Evolutionary conservation across 768 basidiomycete species (phyloP).

Genomic region (Mycena vitilis): DNA sequence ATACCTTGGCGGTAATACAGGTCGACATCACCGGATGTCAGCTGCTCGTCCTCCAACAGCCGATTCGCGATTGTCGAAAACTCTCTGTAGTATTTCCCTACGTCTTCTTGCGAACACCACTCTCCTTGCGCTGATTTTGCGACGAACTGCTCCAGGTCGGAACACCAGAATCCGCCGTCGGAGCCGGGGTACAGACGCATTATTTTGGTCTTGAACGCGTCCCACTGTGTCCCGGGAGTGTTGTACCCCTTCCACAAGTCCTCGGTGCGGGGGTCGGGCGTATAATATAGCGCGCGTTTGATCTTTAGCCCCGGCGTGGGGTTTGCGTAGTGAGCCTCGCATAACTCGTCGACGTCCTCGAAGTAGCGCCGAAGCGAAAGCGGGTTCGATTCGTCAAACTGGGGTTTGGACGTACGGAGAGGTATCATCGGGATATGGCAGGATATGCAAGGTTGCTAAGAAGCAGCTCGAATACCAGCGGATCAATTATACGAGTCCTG

Average conservation of each 20-base stretch:
- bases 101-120: neutral
- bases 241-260: slow-evolving; percentile 8
- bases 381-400: slow-evolving; percentile 7
- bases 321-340: neutral
- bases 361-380: slow-evolving; percentile 10
- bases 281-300: slow-evolving; percentile 4
- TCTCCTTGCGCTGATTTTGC: neutral
- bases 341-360: slow-evolving; percentile 15
- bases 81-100: slow-evolving; percentile 7
- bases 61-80: slow-evolving; percentile 9
- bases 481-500: neutral
- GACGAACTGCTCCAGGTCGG: neutral
- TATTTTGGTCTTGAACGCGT: neutral
- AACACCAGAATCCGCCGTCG: neutral
- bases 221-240: slow-evolving; percentile 2
- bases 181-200: slow-evolving; percentile 4
- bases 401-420: slow-evolving; percentile 11
- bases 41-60: neutral
- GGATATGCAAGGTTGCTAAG: no score
- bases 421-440: neutral
- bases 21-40: neutral
- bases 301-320: neutral
- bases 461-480: neutral
- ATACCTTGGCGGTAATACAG: neutral
- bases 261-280: slow-evolving; percentile 7